Evolutionary conservation across 2,329 filamentous ascomycete species (phyloP).

Genomic region (Pyricularia sp.): DNA sequence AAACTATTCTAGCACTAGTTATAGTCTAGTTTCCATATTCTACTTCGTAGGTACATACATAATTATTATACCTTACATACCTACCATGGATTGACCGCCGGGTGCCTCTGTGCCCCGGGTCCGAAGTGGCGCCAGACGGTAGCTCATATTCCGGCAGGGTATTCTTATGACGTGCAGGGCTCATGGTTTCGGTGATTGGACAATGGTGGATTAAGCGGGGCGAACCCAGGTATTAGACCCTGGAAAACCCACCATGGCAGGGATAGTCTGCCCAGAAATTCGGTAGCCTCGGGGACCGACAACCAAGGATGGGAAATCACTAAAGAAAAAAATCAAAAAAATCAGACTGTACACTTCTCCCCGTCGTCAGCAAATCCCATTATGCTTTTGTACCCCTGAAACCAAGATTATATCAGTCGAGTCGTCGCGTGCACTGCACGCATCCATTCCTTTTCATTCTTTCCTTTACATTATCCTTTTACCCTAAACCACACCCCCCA

Average conservation of each 20-base stretch:
- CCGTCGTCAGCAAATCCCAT: background rate
- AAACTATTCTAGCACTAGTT: too few species aligned
- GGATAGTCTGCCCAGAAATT: background rate
- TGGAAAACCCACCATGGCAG: background rate
- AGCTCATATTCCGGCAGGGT: background rate
- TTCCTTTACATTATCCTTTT: background rate
- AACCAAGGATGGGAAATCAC: background rate
- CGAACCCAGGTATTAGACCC: background rate
- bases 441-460: background rate
- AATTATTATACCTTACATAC: too few species aligned
- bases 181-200: background rate
- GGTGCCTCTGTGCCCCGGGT: background rate
- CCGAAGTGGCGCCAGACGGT: background rate
- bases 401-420: too few species aligned
- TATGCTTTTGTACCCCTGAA: background rate
- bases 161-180: background rate
- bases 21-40: too few species aligned
- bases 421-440: background rate
- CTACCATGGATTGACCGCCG: background rate
- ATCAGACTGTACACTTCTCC: background rate
- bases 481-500: background rate
- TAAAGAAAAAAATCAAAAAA: too few species aligned
- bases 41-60: too few species aligned
- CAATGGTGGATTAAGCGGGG: background rate
- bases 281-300: conserved; percentile 3